Evolutionary conservation across 2,329 filamentous ascomycete genomes (phyloP), one percentile per base, ranked within the genome.

Genomic region (Phoma herbarum): DNA sequence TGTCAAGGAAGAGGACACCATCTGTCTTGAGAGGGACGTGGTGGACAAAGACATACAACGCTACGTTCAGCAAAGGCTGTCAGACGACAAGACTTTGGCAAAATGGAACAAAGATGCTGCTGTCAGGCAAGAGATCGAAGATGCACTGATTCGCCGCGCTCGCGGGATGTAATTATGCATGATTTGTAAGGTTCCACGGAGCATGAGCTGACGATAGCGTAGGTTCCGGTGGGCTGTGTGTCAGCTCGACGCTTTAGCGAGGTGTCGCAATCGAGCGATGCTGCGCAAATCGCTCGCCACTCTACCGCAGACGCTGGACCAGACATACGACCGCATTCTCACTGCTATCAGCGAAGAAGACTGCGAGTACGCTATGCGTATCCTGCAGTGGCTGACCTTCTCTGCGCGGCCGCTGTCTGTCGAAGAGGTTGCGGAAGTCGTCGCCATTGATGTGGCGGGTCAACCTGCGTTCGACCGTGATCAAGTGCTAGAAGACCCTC

Each of bases 11-110:
- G 18, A 66, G 10, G 41, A 70, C 29, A 47, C 18, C 26, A 37
- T 75, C 1, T 60, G 54, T 54, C 64, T 74, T 23, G 55, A 74
- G n/a, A 68, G 63, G 6, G 52, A 63, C 0, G 26, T 70, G 22
- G 69, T 75, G 3, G 68, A 75, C 39, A 43, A 60, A 22, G 72
- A 74, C 22, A 74, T 75, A 63, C 50, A 66, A 22, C 57, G n/a
- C 51, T 75, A 70, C 47, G 62, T 75, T 48, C 59, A 45, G 41
- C 60, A 73, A 52, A 51, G 78, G 72, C 64, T 81, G 71, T 61
- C 71, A 69, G 46, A 77, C 7, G 63, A 75, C 18, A 66, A 63
- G 28, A 26, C 4, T 12, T 52, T 75, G 18, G 35, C 10, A 4
- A 75, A 69, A 55, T 75, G 67, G 72, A 46, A 57, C 4, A 67